These are phyloP conservation scores for Colletotrichum graminicola DNA, from an alignment of 2,329 filamentous ascomycete genomes.

Conservation along the genomic window DNA sequence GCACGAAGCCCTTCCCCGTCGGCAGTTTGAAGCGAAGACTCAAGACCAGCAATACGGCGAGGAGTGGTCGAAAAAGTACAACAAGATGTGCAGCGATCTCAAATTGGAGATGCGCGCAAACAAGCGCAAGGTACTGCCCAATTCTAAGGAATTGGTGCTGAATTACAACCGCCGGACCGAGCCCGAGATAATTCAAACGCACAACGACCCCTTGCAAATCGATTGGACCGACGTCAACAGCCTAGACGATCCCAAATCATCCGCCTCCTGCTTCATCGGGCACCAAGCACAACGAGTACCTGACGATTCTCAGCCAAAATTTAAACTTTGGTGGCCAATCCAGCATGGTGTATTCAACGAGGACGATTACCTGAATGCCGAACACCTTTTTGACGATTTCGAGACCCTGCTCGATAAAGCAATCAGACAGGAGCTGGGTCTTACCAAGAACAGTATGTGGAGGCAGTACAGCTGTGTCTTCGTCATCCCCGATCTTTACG, in stretches of 20 bases:
- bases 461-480: conserved; percentile 96
- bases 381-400: conserved; percentile 87
- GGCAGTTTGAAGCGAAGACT: conserved; percentile 72
- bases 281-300: conserved; percentile 87
- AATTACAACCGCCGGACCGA: conserved; percentile 91
- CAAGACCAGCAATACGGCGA: conserved; percentile 88
- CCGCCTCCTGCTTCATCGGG: conserved; percentile 79
- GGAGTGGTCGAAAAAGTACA: conserved; percentile 81
- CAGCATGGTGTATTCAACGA: conserved; percentile 91
- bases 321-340: conserved; percentile 94
- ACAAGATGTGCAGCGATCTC: conserved; percentile 85
- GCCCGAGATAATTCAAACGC: conserved; percentile 89
- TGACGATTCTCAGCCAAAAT: conserved; percentile 88
- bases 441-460: conserved; percentile 84
- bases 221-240: conserved; percentile 90
- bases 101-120: conserved; percentile 92
- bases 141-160: conserved; percentile 93
- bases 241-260: conserved; percentile 73
- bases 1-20: conserved; percentile 80
- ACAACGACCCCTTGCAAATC: conserved; percentile 93
- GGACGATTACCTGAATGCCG: conserved; percentile 83
- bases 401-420: conserved; percentile 88
- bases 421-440: conserved; percentile 84
- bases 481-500: conserved; percentile 95
- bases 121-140: conserved; percentile 95